phyloP scores from a whole-genome alignment of 192 early-diverging fungal species.

The Chytriomyces sp. region DNA sequence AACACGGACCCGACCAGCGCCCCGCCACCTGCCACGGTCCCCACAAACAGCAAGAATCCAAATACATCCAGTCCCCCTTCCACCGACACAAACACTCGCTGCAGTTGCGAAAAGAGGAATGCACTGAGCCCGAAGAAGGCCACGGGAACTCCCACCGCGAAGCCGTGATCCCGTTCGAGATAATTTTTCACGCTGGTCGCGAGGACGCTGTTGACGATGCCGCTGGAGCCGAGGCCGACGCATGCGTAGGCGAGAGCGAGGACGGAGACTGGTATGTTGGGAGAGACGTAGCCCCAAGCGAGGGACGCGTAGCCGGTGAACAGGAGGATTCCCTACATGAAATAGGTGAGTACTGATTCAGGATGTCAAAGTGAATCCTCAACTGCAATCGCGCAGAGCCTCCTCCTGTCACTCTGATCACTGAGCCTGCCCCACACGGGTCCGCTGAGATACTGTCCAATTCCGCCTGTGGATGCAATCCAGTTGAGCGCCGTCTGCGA shows the following conservation, averaged over 20 bases:
- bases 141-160: constrained; percentile 43
- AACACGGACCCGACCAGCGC: background rate
- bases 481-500: constrained; percentile 63
- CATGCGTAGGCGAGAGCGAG: constrained; percentile 31
- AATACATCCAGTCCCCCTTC: constrained; percentile 21
- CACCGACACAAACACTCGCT: constrained; percentile 19
- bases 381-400: constrained; percentile 26
- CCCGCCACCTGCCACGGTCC: constrained; percentile 16
- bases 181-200: constrained; percentile 40
- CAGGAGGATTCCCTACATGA: constrained; percentile 13
- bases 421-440: constrained; percentile 60
- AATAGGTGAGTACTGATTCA: background rate
- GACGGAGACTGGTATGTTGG: background rate
- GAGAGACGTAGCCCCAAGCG: background rate
- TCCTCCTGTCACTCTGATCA: constrained; percentile 30
- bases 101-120: constrained; percentile 43
- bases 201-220: constrained; percentile 30
- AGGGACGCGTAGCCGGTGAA: background rate
- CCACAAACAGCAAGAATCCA: constrained; percentile 42
- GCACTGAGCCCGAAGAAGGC: constrained; percentile 47
- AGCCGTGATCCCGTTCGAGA: constrained; percentile 31
- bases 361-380: background rate
- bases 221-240: constrained; percentile 42
- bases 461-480: constrained; percentile 65
- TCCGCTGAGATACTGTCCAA: constrained; percentile 66